Conservation (phyloP, 805 yeast genomes). For the Torulaspora delbrueckii region DNA sequence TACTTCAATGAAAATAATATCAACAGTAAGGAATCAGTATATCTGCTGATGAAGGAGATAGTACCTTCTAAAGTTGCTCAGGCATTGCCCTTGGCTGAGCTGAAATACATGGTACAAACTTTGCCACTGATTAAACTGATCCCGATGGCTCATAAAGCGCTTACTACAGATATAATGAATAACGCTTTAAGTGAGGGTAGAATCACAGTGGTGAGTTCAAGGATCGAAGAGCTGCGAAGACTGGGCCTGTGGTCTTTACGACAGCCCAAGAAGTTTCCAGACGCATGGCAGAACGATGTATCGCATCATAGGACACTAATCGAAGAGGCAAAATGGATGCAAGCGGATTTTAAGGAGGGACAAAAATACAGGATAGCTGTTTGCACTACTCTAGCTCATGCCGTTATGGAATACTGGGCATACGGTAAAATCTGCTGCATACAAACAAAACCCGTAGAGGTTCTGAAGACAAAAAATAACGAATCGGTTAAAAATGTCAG, state of each 20-base stretch:
- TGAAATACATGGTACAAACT: constrained; percentile 83
- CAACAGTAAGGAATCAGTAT: constrained; percentile 43
- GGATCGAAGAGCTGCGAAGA: constrained; percentile 87
- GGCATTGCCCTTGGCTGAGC: constrained; percentile 70
- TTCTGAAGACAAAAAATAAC: background rate
- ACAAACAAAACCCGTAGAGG: constrained; percentile 39
- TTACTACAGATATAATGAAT: constrained; percentile 81
- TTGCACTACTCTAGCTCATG: constrained; percentile 64
- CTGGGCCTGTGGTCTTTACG: constrained; percentile 86
- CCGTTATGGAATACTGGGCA: constrained; percentile 72
- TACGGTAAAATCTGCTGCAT: constrained; percentile 69
- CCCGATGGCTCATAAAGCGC: constrained; percentile 79
- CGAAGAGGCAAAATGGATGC: constrained; percentile 81
- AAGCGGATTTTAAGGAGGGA: constrained; percentile 68
- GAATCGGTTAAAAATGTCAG: background rate
- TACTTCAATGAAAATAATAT: constrained; percentile 35
- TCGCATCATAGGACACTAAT: constrained; percentile 69
- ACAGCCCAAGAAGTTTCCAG: constrained; percentile 68
- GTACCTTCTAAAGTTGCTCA: constrained; percentile 53
- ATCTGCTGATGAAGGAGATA: constrained; percentile 45
- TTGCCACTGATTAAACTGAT: constrained; percentile 76
- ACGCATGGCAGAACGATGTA: constrained; percentile 50
- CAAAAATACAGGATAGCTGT: constrained; percentile 64
- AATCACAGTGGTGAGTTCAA: constrained; percentile 78
- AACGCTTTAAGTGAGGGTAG: constrained; percentile 85